Base-by-base conservation (phyloP, 2,329 filamentous ascomycete species). In the Xylariaceae sp. region DNA sequence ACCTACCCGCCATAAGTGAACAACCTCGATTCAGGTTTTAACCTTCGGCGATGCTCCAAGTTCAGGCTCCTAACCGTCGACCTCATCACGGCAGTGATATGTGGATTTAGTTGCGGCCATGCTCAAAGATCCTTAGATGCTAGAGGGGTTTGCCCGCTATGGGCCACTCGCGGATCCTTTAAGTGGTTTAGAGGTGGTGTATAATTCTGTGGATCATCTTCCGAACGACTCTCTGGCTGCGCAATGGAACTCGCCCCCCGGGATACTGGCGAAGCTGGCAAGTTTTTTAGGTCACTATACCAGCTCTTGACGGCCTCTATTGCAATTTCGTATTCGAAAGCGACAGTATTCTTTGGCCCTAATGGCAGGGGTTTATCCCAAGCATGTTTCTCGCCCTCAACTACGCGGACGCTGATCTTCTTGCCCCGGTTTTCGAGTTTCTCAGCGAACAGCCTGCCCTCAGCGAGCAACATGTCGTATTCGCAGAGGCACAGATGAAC, bases 281-380 rank as follows among this genome's bases (percentile, higher is more conserved):
- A 12, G 4, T 39, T 14, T 12, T 52, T 17, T 21, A 29, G 4
- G 6, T 4, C 46, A 6, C 33, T 26, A 23, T 61, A 24, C 79
- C 79, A 81, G 9, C 68, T 64, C 40, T 74, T 74, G 16, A 81
- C 74, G 8, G 71, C 69, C 26, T 74, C 68, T 1, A 77, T 73
- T 3, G 79, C 76, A 43, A 76, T 74, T n/a, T 69, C 69, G 52
- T 82, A 82, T 61, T 82, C 79, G n/a, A 74, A 65, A n/a, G 57
- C 61, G 12, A 79, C 78, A 28, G 73, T 79, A 17, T 74, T 71
- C 50, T 81, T 80, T 7, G 76, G 76, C 1, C 73, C 62, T 61
- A 80, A 68, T 3, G 78, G 78, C 2, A 74, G 73, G 1, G 78
- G 78, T 39, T 79, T 79, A 58, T 82, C 79, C 79, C 79, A 82